Conservation (phyloP, 176 grass and related monocot species). For the Elymus sibiricus region DNA sequence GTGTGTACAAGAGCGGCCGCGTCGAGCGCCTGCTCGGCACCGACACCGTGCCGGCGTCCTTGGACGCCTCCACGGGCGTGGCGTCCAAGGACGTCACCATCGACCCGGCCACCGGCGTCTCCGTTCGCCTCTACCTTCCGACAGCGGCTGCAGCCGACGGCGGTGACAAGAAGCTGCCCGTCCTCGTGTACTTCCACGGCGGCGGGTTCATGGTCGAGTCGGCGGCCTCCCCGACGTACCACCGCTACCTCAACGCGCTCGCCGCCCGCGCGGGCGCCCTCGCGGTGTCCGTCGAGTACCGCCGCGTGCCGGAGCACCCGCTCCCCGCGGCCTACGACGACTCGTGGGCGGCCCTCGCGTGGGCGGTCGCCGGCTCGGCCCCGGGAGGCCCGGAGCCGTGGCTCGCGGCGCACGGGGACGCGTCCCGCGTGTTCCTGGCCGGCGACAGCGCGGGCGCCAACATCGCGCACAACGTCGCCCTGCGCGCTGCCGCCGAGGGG, state of each 20-base stretch:
- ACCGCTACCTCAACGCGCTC: slow-evolving; percentile 48
- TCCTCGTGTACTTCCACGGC: slow-evolving; percentile 69
- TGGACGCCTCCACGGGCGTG: slow-evolving; percentile 34
- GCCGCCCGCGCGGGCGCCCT: slow-evolving; percentile 28
- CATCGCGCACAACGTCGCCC: slow-evolving; percentile 53
- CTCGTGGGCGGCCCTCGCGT: slow-evolving; percentile 41
- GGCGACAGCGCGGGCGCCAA: slow-evolving; percentile 67
- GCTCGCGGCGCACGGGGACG: slow-evolving; percentile 49
- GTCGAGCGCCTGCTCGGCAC: slow-evolving; percentile 47
- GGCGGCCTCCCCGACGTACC: slow-evolving; percentile 39
- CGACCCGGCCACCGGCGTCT: slow-evolving; percentile 35
- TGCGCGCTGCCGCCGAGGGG: slow-evolving; percentile 32
- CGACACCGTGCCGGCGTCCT: slow-evolving; percentile 18
- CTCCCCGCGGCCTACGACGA: slow-evolving; percentile 64
- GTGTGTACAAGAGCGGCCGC: slow-evolving; percentile 56
- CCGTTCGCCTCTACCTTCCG: slow-evolving; percentile 53
- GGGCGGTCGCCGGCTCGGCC: slow-evolving; percentile 5
- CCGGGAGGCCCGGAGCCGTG: background rate
- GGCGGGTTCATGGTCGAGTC: slow-evolving; percentile 64
- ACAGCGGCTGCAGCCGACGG: background rate
- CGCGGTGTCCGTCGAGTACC: slow-evolving; percentile 63
- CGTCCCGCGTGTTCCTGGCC: slow-evolving; percentile 36
- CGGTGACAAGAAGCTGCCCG: slow-evolving; percentile 26
- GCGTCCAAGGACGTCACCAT: slow-evolving; percentile 59
- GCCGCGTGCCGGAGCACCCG: slow-evolving; percentile 55